Base-by-base conservation (phyloP, 176 grass and related monocot species). In the Lolium perenne region DNA sequence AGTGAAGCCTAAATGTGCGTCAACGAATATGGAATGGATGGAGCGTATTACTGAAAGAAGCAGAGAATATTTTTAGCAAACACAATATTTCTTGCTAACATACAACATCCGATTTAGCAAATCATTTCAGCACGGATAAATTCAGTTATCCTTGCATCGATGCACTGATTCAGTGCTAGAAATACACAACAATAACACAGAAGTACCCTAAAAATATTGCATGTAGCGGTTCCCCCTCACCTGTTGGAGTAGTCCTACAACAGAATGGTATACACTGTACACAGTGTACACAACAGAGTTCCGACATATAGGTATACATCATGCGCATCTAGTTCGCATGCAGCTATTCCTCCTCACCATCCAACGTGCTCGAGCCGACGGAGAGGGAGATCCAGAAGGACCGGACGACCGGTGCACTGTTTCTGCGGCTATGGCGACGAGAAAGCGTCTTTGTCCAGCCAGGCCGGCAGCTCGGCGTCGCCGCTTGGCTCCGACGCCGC, bases 401-500 rank as follows among this genome's bases (percentile, higher is more conserved):
- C n/a, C n/a, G n/a, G n/a, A n/a, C n/a, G n/a, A 22, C 58, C 0
- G 21, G 0, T 3, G 5, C 10, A 23, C 3, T 23, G 3, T 61
- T 58, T 58, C 55, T 1, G 15, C 53, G 56, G 20, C 20, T 60
- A 60, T 8, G n/a, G 8, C 8, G 57, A 60, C 2, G 57, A 60
- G 57, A 60, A 60, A 20, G 57, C 57, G 8, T 60, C n/a, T 4
- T 41, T 6, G 57, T 21, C 18, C 21, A 62, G 59, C 59, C 9
- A 62, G 20, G 59, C 59, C 59, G 22, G 59, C 22, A 4, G 0
- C 54, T 56, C 54, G 54, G 16, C 54, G 54, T 20, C 54, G 63
- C 67, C 84, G 69, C 76, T 81, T 38, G 45, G 54, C 56, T 50
- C 56, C 47, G 77, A 71, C 89, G 76, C 35, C 32, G 69, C 22